Evolutionary conservation across 352 stramenopile genomes (phyloP).

Genomic region (Globisporangium rhizosaccharum): DNA sequence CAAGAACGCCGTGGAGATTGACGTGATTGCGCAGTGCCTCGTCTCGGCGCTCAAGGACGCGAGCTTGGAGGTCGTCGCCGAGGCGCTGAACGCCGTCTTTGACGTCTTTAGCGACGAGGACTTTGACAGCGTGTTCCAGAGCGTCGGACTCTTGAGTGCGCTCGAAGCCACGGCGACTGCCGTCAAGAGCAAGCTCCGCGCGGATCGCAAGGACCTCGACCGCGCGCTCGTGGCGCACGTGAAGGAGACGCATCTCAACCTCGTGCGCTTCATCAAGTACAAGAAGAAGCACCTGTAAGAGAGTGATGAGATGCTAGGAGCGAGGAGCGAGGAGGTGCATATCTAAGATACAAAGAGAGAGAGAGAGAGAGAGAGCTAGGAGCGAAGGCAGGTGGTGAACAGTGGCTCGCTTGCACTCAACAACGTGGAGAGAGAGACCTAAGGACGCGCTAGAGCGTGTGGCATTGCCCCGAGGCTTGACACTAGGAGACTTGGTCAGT

Average conservation of each 20-base stretch:
- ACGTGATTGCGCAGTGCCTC: constrained; percentile 63
- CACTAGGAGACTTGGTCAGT: background rate
- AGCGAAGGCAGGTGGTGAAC: background rate
- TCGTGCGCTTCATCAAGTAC: constrained; percentile 89
- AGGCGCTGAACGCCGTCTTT: constrained; percentile 83
- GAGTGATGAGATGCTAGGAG: too few relatives aligned
- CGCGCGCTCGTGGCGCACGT: constrained; percentile 74
- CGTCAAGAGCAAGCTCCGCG: constrained; percentile 70
- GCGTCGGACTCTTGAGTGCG: constrained; percentile 50
- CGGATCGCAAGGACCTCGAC: constrained; percentile 73
- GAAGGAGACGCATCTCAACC: constrained; percentile 84
- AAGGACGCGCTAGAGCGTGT: background rate
- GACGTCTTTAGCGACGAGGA: constrained; percentile 82
- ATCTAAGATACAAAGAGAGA: constrained; percentile 3
- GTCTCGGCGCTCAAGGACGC: constrained; percentile 51
- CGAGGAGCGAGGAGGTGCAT: background rate
- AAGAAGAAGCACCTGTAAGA: constrained; percentile 84
- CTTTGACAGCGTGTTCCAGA: constrained; percentile 69
- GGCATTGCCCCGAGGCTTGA: too few relatives aligned
- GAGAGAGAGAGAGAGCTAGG: constrained; percentile 1
- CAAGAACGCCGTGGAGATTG: constrained; percentile 56
- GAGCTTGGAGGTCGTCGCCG: constrained; percentile 77
- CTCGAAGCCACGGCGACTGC: constrained; percentile 58
- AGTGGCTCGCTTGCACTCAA: background rate
- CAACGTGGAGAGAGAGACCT: background rate